Conservation (phyloP, 2,329 filamentous ascomycete species). For the Curvularia verruculosa region DNA sequence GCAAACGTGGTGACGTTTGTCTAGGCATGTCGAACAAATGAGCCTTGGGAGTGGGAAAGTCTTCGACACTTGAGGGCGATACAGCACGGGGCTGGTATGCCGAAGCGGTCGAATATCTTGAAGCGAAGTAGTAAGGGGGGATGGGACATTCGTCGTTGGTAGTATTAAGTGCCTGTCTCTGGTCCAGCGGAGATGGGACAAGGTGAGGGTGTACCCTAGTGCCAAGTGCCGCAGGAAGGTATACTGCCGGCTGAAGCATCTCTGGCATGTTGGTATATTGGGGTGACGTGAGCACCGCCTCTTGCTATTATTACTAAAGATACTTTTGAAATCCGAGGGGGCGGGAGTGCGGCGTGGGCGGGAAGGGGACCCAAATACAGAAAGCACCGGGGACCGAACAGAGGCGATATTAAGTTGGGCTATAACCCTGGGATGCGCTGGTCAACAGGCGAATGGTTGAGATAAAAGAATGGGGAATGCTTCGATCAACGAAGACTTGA, state of each 20-base stretch:
- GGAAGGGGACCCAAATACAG: constrained; percentile 30
- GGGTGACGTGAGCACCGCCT: constrained; percentile 46
- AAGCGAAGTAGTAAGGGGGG: constrained; percentile 48
- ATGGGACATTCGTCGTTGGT: constrained; percentile 57
- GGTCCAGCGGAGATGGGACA: constrained; percentile 60
- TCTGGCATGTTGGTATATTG: constrained; percentile 53
- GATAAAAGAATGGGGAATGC: constrained; percentile 41
- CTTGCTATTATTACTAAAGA: constrained; percentile 47
- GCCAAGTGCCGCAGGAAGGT: constrained; percentile 47
- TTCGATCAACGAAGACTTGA: constrained; percentile 55
- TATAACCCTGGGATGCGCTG: constrained; percentile 46
- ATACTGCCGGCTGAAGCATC: constrained; percentile 57
- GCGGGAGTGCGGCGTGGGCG: constrained; percentile 24
- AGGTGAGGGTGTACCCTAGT: constrained; percentile 33
- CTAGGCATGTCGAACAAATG: constrained; percentile 61
- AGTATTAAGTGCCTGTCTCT: constrained; percentile 64
- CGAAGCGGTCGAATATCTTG: constrained; percentile 43
- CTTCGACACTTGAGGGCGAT: constrained; percentile 57
- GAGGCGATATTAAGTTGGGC: constrained; percentile 44
- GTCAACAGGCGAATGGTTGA: constrained; percentile 51
- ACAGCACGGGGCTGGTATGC: constrained; percentile 37
- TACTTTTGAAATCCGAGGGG: constrained; percentile 37
- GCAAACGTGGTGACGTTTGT: constrained; percentile 58
- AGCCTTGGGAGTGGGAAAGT: constrained; percentile 76
- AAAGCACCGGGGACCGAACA: constrained; percentile 27